These are phyloP conservation scores for Curvularia spicifera DNA, from an alignment of 2,329 filamentous ascomycete genomes.

Conservation along the genomic window DNA sequence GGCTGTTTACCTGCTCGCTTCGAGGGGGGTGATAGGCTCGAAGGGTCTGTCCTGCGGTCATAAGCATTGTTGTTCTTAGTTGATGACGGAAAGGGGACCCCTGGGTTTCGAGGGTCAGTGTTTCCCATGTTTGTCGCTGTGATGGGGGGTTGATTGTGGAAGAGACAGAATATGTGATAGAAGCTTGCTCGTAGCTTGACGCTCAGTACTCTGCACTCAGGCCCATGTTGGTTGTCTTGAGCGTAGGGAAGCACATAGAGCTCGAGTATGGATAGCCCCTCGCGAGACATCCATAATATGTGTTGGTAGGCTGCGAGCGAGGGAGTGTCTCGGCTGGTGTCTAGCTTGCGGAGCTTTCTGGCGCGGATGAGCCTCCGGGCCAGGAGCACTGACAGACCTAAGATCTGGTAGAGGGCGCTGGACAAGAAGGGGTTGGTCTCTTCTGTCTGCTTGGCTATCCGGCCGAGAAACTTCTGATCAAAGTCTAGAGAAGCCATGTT, in stretches of 20 bases:
- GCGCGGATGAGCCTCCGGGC: slow-evolving; percentile 83
- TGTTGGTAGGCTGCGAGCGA: slow-evolving; percentile 85
- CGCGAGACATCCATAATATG: slow-evolving; percentile 93
- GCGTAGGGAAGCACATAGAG: slow-evolving; percentile 77
- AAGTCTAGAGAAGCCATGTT: slow-evolving; percentile 94
- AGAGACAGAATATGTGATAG: slow-evolving; percentile 95
- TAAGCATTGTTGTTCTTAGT: slow-evolving; percentile 35
- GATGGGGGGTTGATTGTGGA: slow-evolving; percentile 87
- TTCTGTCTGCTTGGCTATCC: slow-evolving; percentile 80
- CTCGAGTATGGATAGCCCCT: slow-evolving; percentile 87
- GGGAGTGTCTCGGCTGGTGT: slow-evolving; percentile 76
- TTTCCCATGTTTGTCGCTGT: slow-evolving; percentile 46
- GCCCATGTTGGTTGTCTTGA: slow-evolving; percentile 74
- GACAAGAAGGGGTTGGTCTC: slow-evolving; percentile 80
- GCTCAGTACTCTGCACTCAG: slow-evolving; percentile 84
- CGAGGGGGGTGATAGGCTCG: slow-evolving; percentile 38
- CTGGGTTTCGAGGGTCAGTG: slow-evolving; percentile 37
- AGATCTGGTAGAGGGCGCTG: slow-evolving; percentile 84
- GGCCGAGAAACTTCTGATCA: slow-evolving; percentile 95
- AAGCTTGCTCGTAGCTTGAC: slow-evolving; percentile 94
- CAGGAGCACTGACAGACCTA: slow-evolving; percentile 88
- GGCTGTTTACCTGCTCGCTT: slow-evolving; percentile 48
- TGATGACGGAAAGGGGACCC: slow-evolving; percentile 34
- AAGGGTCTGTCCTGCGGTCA: slow-evolving; percentile 32
- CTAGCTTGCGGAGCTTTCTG: slow-evolving; percentile 81